A percentile compares a stretch with the other conserved stretches of the same genome.
Conservation (phyloP, 495 filamentous ascomycete genomes). For the Bryoglossum gracile region DNA sequence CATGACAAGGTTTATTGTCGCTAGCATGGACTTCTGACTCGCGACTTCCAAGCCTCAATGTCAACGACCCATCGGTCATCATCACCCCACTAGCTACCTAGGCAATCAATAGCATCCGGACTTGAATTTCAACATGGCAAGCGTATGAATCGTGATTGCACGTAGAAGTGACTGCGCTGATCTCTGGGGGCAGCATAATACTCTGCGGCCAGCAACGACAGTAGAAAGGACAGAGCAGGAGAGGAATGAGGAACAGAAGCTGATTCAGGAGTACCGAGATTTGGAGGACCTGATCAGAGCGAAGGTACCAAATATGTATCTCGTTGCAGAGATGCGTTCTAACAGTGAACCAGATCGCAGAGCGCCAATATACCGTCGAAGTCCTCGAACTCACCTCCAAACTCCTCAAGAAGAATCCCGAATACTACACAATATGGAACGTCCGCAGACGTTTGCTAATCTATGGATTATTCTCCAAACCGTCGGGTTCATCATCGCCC, state of each 20-base stretch:
- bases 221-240: constrained; percentile 58
- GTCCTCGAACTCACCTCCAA: constrained; percentile 70
- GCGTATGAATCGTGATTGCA: constrained; percentile 20
- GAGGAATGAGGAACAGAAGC: constrained; percentile 58
- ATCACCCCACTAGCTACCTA: not conserved
- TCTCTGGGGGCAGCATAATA: constrained; percentile 60
- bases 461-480: constrained; percentile 45
- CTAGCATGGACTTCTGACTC: constrained; percentile 15
- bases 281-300: constrained; percentile 59
- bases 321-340: not conserved
- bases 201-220: constrained; percentile 50
- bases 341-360: constrained; percentile 38
- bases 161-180: constrained; percentile 16
- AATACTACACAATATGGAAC: constrained; percentile 99
- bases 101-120: not conserved
- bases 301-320: constrained; percentile 37
- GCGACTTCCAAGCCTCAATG: constrained; percentile 3
- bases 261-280: constrained; percentile 70
- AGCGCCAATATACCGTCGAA: constrained; percentile 53
- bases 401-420: constrained; percentile 80
- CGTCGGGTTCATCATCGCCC: constrained; percentile 42
- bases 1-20: constrained; percentile 2
- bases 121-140: constrained; percentile 26
- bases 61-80: not conserved
- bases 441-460: constrained; percentile 65